Conservation (phyloP, 2,329 filamentous ascomycete species). For the Aspergillus felis region DNA sequence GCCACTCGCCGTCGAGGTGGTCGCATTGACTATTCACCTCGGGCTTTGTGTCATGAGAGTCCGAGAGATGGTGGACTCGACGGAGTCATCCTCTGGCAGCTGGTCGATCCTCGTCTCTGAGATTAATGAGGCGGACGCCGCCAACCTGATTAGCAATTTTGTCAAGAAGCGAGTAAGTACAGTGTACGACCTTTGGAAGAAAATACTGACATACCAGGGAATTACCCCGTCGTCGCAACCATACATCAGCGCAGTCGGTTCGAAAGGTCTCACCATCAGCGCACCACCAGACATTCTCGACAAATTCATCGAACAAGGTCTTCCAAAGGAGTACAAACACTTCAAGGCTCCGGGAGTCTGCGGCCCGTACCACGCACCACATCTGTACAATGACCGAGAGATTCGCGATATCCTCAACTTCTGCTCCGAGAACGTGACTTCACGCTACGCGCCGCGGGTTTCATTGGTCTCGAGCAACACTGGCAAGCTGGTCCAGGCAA, state of each 20-base stretch:
- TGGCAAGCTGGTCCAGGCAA: slow-evolving; percentile 26
- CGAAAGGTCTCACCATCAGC: slow-evolving; percentile 57
- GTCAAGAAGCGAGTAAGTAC: slow-evolving; percentile 22
- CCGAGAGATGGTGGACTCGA: slow-evolving; percentile 33
- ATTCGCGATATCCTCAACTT: slow-evolving; percentile 48
- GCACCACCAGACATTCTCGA: slow-evolving; percentile 54
- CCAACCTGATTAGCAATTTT: slow-evolving; percentile 21
- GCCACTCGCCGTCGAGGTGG: slow-evolving; percentile 39
- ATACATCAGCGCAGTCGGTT: slow-evolving; percentile 58
- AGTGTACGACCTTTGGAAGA: background rate
- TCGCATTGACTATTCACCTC: slow-evolving; percentile 42
- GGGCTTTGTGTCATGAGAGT: slow-evolving; percentile 39
- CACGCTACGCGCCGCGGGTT: slow-evolving; percentile 26
- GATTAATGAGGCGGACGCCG: slow-evolving; percentile 30
- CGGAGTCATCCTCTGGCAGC: slow-evolving; percentile 26
- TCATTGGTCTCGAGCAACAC: slow-evolving; percentile 38
- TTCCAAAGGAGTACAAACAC: slow-evolving; percentile 49
- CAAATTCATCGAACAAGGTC: slow-evolving; percentile 48
- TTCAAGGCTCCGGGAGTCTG: slow-evolving; percentile 51
- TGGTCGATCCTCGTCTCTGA: slow-evolving; percentile 42
- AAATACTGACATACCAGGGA: slow-evolving; percentile 19
- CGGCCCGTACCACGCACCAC: slow-evolving; percentile 57
- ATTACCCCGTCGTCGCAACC: slow-evolving; percentile 51
- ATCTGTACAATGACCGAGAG: slow-evolving; percentile 51
- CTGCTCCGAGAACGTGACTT: slow-evolving; percentile 28